A percentile compares a stretch with the other conserved stretches of the same genome.
Evolutionary conservation across 2,329 filamentous ascomycete species (phyloP).

Genomic region (Sclerotinia spermophila): DNA sequence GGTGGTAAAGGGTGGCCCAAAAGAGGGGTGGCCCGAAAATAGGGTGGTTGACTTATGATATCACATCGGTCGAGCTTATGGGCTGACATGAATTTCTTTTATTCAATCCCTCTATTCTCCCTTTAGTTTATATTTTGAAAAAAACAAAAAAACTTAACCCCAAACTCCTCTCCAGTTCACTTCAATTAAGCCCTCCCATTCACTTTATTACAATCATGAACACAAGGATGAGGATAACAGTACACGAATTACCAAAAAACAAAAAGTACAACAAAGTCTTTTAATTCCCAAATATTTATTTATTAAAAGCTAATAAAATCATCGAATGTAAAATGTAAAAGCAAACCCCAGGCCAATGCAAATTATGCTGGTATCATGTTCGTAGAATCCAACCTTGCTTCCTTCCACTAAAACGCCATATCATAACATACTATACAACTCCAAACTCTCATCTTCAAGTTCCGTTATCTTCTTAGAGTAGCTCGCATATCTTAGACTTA

Average conservation of each 20-base stretch:
- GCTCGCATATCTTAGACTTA: neutral
- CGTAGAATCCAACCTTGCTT: neutral
- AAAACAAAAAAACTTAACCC: neutral
- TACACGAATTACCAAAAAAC: neutral
- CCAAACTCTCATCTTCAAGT: neutral
- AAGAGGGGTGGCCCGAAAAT: too few relatives aligned
- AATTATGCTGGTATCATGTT: constrained; percentile 8
- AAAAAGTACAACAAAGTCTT: neutral
- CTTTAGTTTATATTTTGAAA: neutral
- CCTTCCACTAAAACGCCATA: constrained; percentile 1
- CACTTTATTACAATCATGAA: rapidly evolving
- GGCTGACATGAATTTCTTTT: too few relatives aligned
- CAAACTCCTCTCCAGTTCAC: neutral
- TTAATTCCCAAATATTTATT: neutral
- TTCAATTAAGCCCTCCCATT: neutral
- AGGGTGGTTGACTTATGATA: too few relatives aligned
- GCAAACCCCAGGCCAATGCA: neutral
- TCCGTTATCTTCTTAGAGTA: neutral
- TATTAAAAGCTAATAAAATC: neutral
- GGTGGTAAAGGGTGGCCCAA: too few relatives aligned
- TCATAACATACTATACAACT: neutral
- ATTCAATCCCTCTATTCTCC: too few relatives aligned
- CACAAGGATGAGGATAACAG: rapidly evolving
- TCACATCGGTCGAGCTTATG: too few relatives aligned
- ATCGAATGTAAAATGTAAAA: neutral